Evolutionary conservation across 1,284 basidiomycete genomes (phyloP).

Genomic region (Ustilago tritici): DNA sequence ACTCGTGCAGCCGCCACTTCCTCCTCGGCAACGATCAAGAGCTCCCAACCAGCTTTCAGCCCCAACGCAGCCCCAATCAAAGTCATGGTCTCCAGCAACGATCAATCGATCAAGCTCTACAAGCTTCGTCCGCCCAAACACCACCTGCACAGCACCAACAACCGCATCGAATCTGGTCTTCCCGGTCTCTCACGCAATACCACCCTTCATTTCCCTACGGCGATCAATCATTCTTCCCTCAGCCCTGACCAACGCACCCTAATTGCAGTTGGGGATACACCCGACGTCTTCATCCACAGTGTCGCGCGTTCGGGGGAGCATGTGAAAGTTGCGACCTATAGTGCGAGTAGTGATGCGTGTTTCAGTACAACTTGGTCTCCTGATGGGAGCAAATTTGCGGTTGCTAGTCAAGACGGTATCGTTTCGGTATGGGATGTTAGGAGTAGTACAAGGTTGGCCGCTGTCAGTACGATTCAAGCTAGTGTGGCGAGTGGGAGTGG

Average conservation of each 20-base stretch:
- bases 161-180: constrained; percentile 48
- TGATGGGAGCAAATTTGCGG: constrained; percentile 84
- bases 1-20: not conserved
- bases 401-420: constrained; percentile 85
- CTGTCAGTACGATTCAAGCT: constrained; percentile 43
- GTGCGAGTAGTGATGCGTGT: constrained; percentile 73
- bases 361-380: constrained; percentile 85
- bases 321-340: constrained; percentile 49
- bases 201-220: constrained; percentile 50
- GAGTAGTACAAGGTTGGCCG: constrained; percentile 59
- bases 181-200: constrained; percentile 74
- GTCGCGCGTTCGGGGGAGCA: constrained; percentile 46
- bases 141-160: constrained; percentile 64
- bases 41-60: not conserved
- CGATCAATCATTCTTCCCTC: constrained; percentile 70
- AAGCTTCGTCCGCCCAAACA: constrained; percentile 52
- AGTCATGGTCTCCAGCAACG: constrained; percentile 84
- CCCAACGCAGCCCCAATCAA: constrained; percentile 30
- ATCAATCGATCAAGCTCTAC: constrained; percentile 78
- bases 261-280: constrained; percentile 86
- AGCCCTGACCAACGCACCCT: constrained; percentile 85
- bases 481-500: constrained; percentile 37
- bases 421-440: constrained; percentile 74
- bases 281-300: constrained; percentile 76
- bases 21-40: not conserved